Evolutionary conservation across 306 rosid species (phyloP), one percentile per base, ranked within the genome.

Genomic region (Cicer cuneatum): DNA sequence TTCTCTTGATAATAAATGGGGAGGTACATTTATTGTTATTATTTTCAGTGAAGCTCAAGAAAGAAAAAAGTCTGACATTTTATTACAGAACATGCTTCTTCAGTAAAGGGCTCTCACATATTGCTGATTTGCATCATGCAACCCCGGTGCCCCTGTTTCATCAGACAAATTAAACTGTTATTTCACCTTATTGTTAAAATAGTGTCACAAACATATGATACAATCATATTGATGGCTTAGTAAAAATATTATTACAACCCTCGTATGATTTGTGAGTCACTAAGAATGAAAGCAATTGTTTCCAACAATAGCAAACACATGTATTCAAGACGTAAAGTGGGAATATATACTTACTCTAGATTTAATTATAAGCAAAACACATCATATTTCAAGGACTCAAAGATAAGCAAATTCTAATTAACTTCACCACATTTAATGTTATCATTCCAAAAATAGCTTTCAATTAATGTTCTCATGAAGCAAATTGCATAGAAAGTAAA

Each of bases 41-140:
- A 58, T 29, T 42, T 72, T 53, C 39, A 53, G 48, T 9, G 8
- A 61, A 40, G 66, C 29, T 15, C 12, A 24, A 2, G 10, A 39
- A 49, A 37, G 6, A 41, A 42, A 19, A 42, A 29, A 8, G 16
- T 74, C 43, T 29, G 42, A 70, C 12, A 5, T 56, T 68, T 78
- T 82, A 78, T 78, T 73, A 68, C 73, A 63, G 45, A 78, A 61
- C 74, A 62, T 62, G 48, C 40, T 77, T 52, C 47, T 82, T 52
- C 68, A 60, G 19, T 45, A n/a, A 51, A 66, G 33, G 80, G 42
- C 46, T 57, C 61, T 33, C 59, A 62, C 72, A 60, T 49, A 67
- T 33, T 41, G 77, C 69, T 18, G 57, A 42, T 65, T 42, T 42
- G 75, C 79, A 72, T 59, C 80, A 73, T 56, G 80, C 38, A 62